Evolutionary conservation across 495 filamentous ascomycete genomes (phyloP).

Genomic region (Xylaria castorea): DNA sequence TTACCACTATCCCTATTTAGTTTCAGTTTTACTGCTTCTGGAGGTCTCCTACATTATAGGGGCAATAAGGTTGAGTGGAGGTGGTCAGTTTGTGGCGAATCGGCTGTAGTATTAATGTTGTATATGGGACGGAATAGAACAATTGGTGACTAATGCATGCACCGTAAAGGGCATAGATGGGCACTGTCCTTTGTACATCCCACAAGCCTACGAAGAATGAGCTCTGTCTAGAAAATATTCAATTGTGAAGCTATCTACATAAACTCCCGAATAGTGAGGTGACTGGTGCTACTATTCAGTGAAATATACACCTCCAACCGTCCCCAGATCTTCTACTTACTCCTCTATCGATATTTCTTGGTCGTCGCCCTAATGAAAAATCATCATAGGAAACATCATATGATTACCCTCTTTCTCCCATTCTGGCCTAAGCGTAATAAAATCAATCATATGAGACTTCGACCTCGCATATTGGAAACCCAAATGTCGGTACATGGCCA

Average conservation of each 20-base stretch:
- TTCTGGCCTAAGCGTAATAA: background rate
- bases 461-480: constrained; percentile 5
- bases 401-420: background rate
- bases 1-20: background rate
- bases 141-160: background rate
- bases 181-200: background rate
- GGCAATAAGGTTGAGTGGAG: background rate
- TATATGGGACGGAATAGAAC: background rate
- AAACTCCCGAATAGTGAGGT: background rate
- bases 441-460: background rate
- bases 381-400: background rate
- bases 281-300: background rate
- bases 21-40: background rate
- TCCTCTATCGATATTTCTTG: background rate
- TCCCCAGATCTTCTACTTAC: background rate
- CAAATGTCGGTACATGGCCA: constrained; percentile 5
- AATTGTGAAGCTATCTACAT: background rate
- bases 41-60: background rate
- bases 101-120: background rate
- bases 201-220: background rate
- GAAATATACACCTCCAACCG: background rate
- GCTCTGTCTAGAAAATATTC: background rate
- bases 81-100: background rate
- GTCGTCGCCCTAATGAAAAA: constrained; percentile 1
- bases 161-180: background rate